A percentile compares a stretch with the other conserved stretches of the same genome.
Conservation (phyloP, 495 filamentous ascomycete species). For the Hypoxylon crocopeplum region DNA sequence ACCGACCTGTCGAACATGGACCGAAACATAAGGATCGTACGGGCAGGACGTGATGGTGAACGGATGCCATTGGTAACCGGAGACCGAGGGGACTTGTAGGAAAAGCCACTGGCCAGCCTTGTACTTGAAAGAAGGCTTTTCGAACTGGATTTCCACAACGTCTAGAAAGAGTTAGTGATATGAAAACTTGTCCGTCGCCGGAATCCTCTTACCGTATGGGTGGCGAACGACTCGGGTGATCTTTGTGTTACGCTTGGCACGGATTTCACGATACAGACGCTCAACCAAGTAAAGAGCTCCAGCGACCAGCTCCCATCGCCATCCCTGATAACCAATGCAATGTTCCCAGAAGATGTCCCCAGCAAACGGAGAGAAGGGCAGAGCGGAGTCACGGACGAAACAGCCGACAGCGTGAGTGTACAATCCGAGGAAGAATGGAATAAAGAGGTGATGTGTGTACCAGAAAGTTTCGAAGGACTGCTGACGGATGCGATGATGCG, state of each 20-base stretch:
- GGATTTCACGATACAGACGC: conserved; percentile 90
- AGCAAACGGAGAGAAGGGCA: conserved; percentile 83
- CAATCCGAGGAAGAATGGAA: conserved; percentile 90
- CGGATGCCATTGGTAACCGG: conserved; percentile 92
- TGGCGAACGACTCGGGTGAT: conserved; percentile 95
- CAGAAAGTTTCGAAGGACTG: conserved; percentile 98
- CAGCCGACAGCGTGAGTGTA: conserved; percentile 97
- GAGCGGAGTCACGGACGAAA: conserved; percentile 82
- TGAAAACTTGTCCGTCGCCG: background rate
- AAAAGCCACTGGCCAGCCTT: conserved; percentile 98
- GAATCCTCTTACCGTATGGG: conserved; percentile 78
- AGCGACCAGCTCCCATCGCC: conserved; percentile 95
- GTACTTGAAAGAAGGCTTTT: conserved; percentile 95
- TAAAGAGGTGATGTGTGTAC: conserved; percentile 98
- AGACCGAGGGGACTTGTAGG: conserved; percentile 88
- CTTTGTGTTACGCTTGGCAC: conserved; percentile 78
- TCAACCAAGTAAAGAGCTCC: conserved; percentile 86
- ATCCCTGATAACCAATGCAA: conserved; percentile 94
- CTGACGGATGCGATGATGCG: conserved; percentile 90
- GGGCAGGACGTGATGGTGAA: conserved; percentile 99
- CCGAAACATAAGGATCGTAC: conserved; percentile 89
- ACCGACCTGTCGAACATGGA: conserved; percentile 95
- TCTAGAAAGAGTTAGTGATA: conserved; percentile 60
- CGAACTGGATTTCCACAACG: conserved; percentile 96
- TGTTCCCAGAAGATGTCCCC: conserved; percentile 84